Evolutionary conservation across 1,284 basidiomycete genomes (phyloP), one percentile per base, ranked within the genome.

Genomic region (Kwoniella shivajii): DNA sequence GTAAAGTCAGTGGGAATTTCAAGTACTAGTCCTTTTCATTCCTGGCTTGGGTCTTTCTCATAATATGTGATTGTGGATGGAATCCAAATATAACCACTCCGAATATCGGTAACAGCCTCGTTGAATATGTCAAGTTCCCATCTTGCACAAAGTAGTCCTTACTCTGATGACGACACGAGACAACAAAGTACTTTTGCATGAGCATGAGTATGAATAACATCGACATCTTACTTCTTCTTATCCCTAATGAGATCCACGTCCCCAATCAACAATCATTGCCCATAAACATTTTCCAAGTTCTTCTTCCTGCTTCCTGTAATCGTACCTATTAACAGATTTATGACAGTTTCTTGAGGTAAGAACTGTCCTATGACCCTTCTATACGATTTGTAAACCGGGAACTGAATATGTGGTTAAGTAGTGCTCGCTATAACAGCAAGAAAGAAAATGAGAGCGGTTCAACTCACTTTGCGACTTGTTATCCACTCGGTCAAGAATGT

Each of bases 361-460:
- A 94, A 93, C 86, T 91, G 90, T 24, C 84, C 87, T n/a, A 94
- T 90, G 20, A 91, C 82, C 61, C 80, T 75, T 72, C 86, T 84
- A 74, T 94, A 94, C 16, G 85, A 84, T 16, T 69, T 68, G 76
- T 94, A 95, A 4, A 81, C 83, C 5, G 88, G 86, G 69, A 95
- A 95, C 73, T 78, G 50, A 1, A 18, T 61, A 50, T 61, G 57
- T 45, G 10, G 18, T n/a, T 11, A 20, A 48, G 29, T n/a, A 37
- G 27, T 27, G 22, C 6, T 34, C 14, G 14, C 33, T 13, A 13
- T 36, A 11, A 50, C 24, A 34, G 7, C 0, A 27, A 4, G 14
- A 31, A 10, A 16, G 18, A 33, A 16, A 39, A 39, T 14, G 6
- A 22, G 6, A 9, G 33, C 7, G 16, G 33, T 7, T 26, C 16